Evolutionary conservation across 352 stramenopile species (phyloP), one percentile per base, ranked within the genome.

Genomic region (Phytophthora ramorum): DNA sequence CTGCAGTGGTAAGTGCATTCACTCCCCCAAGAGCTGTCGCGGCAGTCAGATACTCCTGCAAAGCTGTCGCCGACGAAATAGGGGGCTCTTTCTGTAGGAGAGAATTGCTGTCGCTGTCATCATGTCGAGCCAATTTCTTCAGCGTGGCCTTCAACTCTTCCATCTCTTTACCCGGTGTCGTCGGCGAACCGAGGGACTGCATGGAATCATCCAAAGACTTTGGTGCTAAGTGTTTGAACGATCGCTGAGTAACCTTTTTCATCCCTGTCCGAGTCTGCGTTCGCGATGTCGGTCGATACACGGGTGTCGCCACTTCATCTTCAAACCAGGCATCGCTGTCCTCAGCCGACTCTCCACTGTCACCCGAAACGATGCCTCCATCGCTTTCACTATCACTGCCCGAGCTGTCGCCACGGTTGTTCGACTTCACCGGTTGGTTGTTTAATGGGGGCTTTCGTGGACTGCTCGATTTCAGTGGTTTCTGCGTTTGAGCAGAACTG

Each of bases 101-200:
- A 3, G 58, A 43, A 24, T 46, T 58, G 4, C 57, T 30, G 41
- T 60, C 51, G 10, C n/a, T 53, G 7, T 75, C 68, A 57, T 82
- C 64, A 19, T 85, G 75, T 8, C 60, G 52, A 30, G 79, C 78
- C 9, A 93, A 56, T 9, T 87, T 89, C 59, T 88, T 75, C 35
- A 93, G 71, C 8, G 83, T 93, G 24, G 78, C 69, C 61, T 93
- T 93, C 12, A 93, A 63, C 19, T 91, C 70, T 41, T 88, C 75
- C 73, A 93, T 82, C 56, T 90, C 83, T 20, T 88, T 69, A 17
- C 71, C 81, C 3, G 78, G 63, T 9, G 74, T 79, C 12, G 66
- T 66, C 12, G 76, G 62, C 30, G 78, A 50, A 9, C 60, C 67
- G 16, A 75, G 63, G 0, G 72, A 73, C 55, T 43, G 50, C 45